Conservation (phyloP, 2,329 filamentous ascomycete species). For the Diaporthe eres region DNA sequence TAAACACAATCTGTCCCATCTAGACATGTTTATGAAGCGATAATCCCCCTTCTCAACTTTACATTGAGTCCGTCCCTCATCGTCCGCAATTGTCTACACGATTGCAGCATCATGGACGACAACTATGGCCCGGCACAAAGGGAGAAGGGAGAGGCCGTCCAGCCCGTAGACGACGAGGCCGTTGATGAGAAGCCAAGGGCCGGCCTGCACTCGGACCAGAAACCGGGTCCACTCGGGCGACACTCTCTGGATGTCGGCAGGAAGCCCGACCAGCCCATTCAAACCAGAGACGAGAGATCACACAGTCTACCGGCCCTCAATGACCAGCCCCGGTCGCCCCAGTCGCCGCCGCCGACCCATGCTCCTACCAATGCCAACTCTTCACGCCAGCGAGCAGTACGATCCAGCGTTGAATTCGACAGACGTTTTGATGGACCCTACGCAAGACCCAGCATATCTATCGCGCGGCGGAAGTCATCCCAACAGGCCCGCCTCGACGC, state of each 20-base stretch:
- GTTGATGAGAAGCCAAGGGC: slow-evolving; percentile 20
- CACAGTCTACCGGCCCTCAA: slow-evolving; percentile 35
- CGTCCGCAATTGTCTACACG: background rate
- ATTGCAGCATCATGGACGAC: slow-evolving; percentile 24
- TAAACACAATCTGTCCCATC: slow-evolving; percentile 11
- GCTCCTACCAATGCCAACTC: slow-evolving; percentile 31
- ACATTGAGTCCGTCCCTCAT: background rate
- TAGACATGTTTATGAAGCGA: background rate
- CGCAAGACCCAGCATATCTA: slow-evolving; percentile 46
- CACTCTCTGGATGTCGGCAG: slow-evolving; percentile 37
- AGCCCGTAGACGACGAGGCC: background rate
- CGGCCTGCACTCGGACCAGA: slow-evolving; percentile 30
- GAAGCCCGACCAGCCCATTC: background rate
- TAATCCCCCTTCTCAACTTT: background rate
- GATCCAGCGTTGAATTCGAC: slow-evolving; percentile 47
- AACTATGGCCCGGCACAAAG: background rate
- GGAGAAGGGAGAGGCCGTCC: background rate
- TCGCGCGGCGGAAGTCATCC: slow-evolving; percentile 42
- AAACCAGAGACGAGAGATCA: slow-evolving; percentile 18
- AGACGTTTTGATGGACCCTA: slow-evolving; percentile 47
- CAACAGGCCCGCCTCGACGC: slow-evolving; percentile 27
- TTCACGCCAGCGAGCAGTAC: slow-evolving; percentile 37
- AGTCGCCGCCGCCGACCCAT: slow-evolving; percentile 35
- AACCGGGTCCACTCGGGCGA: slow-evolving; percentile 7
- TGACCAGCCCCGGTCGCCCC: slow-evolving; percentile 14